A percentile compares a stretch with the other conserved stretches of the same genome.
Evolutionary conservation across 768 basidiomycete genomes (phyloP).

Genomic region (Suillus subluteus): DNA sequence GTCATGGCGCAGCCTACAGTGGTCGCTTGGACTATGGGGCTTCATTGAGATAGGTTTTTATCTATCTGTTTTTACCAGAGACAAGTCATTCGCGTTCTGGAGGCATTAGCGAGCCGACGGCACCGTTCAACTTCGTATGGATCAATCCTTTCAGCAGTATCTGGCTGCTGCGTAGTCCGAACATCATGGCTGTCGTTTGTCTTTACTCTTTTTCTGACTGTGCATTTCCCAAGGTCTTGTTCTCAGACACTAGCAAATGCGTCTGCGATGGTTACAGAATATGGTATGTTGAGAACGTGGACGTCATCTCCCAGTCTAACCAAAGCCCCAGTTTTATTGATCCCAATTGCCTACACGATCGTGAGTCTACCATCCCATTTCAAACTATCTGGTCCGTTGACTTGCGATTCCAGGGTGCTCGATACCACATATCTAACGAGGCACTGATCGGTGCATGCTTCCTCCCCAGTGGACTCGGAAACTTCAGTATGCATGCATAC

Average conservation of each 20-base stretch:
- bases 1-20: constrained; percentile 63
- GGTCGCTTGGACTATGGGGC: constrained; percentile 43
- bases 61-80: constrained; percentile 56
- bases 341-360: constrained; percentile 63
- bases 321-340: constrained; percentile 38
- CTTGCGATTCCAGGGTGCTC: constrained; percentile 43
- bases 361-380: constrained; percentile 41
- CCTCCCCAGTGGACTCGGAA: constrained; percentile 61
- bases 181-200: constrained; percentile 53
- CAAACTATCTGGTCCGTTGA: not conserved
- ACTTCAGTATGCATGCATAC: constrained; percentile 39
- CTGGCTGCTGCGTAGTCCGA: constrained; percentile 54
- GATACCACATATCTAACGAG: constrained; percentile 59
- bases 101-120: not conserved
- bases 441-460: constrained; percentile 63
- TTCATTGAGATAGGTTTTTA: constrained; percentile 39
- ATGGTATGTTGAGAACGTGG: constrained; percentile 34
- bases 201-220: not conserved
- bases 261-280: constrained; percentile 42
- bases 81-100: constrained; percentile 55
- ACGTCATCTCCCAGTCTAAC: not conserved
- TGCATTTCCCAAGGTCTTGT: not conserved
- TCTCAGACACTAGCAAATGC: constrained; percentile 37
- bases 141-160: constrained; percentile 61
- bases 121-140: constrained; percentile 31